Evolutionary conservation across 148 eudicot genomes (phyloP), one percentile per base, ranked within the genome.

Genomic region (Suaeda aralocaspica): DNA sequence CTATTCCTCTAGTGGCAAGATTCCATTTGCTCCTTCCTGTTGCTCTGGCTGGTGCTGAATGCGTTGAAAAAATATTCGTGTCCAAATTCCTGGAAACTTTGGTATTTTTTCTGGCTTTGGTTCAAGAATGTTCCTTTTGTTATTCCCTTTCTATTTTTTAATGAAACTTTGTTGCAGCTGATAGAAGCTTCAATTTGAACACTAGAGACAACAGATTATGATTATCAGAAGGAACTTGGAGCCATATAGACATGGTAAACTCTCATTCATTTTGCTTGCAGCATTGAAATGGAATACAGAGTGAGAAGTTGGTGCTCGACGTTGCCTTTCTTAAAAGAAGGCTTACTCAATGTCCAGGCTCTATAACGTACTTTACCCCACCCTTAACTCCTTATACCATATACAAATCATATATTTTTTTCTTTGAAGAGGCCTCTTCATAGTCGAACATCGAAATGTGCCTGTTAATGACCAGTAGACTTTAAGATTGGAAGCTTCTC

Each of bases 21-120:
- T 89, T 91, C 78, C 98, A 94, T 78, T 94, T 82, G 98, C 98
- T 46, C 98, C 98, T 72, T 75, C n/a, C 97, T 29, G 81, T 94
- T 74, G 98, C 98, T 49, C 28, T 94, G 86, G 85, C 97, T 53
- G 96, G 91, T 72, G 88, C 97, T 51, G 98, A 94, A 84, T 94
- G 97, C 80, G 91, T 94, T 69, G 98, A 94, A 21, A 94, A 93
- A 86, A n/a, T n/a, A 94, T 94, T 69, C 96, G 98, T 76, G 97
- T 94, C 68, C n/a, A n/a, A n/a, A 94, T 91, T 78, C 98, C 98
- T 15, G 98, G 98, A 69, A 93, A 93, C 78, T 93, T 93, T 78
- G 98, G 98, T 93, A 87, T 66, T 1, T 48, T n/a, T 18, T 67
- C 74, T 65, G 58, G 50, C 67, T 26, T 53, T 44, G 65, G 30